These are phyloP conservation scores for Arachis stenosperma DNA, from an alignment of 306 rosid genomes.

Conservation along the genomic window DNA sequence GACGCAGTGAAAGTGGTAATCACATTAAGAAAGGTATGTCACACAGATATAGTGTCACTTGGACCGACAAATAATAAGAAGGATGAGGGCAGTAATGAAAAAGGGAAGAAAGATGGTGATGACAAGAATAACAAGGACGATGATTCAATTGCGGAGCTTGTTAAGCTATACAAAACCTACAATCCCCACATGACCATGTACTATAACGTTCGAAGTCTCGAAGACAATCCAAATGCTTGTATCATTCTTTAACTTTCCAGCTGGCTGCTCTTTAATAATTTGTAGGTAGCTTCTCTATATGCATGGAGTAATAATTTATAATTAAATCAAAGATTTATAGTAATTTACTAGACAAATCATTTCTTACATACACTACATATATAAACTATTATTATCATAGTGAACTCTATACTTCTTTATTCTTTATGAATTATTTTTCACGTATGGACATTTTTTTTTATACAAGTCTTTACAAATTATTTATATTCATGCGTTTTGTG, in stretches of 20 bases:
- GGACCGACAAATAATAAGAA: constrained; percentile 72
- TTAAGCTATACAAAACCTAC: constrained; percentile 34
- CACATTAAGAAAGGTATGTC: constrained; percentile 56
- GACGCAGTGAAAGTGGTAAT: constrained; percentile 58
- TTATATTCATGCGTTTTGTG: too few relatives aligned
- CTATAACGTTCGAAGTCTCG: constrained; percentile 45
- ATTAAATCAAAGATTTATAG: too few relatives aligned
- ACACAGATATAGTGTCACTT: constrained; percentile 53
- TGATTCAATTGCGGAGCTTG: constrained; percentile 47
- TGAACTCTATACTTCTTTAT: too few relatives aligned
- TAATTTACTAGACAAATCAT: too few relatives aligned
- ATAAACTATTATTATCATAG: too few relatives aligned
- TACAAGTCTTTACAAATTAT: too few relatives aligned
- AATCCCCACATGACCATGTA: constrained; percentile 46
- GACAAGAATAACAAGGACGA: constrained; percentile 40
- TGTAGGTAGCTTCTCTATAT: background rate
- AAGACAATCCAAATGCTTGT: constrained; percentile 65
- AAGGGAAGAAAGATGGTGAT: constrained; percentile 7
- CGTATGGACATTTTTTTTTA: too few relatives aligned
- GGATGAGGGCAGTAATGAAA: constrained; percentile 40
- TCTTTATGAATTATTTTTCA: too few relatives aligned
- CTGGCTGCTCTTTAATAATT: background rate
- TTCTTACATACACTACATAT: too few relatives aligned
- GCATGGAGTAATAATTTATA: too few relatives aligned
- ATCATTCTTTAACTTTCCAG: constrained; percentile 39